phyloP scores from a whole-genome alignment of 176 grass and related monocot species.

The Lolium perenne region DNA sequence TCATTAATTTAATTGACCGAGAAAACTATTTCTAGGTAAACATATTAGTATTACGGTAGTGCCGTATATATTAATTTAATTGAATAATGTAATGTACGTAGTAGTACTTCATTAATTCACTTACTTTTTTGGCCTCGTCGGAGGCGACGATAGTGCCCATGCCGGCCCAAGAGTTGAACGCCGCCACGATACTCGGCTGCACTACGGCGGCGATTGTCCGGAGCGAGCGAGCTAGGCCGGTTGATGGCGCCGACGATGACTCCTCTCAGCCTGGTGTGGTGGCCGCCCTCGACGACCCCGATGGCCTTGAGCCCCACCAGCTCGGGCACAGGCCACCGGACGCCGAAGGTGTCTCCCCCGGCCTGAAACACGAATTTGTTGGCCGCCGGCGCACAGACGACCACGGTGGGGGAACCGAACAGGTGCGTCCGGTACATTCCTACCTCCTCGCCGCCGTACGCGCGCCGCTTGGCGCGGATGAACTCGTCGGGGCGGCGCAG shows the following conservation, averaged over 20 bases:
- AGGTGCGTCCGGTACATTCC: conserved; percentile 49
- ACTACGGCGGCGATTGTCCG: conserved; percentile 20
- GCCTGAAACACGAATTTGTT: conserved; percentile 58
- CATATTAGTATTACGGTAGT: too few species aligned
- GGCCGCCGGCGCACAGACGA: conserved; percentile 40
- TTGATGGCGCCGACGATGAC: conserved; percentile 34
- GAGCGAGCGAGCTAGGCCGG: conserved; percentile 22
- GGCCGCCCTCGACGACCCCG: conserved; percentile 22
- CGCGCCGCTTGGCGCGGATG: conserved; percentile 6
- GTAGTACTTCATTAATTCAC: too few species aligned
- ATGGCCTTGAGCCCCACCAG: conserved; percentile 30
- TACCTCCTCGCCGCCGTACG: background rate
- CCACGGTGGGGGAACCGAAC: conserved; percentile 38
- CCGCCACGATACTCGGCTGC: conserved; percentile 41
- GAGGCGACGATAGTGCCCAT: conserved; percentile 34
- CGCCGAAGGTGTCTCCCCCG: conserved; percentile 12
- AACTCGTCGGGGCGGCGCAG: conserved; percentile 35
- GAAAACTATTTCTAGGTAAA: background rate
- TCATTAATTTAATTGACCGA: background rate
- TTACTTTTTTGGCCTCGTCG: conserved; percentile 42
- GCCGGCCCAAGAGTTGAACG: conserved; percentile 37
- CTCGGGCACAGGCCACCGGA: conserved; percentile 39
- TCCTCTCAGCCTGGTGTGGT: conserved; percentile 11
- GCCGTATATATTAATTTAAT: too few species aligned
- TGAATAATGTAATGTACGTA: too few species aligned